phyloP scores from a whole-genome alignment of 1,284 basidiomycete genomes.

The Moesziomyces antarcticus region DNA sequence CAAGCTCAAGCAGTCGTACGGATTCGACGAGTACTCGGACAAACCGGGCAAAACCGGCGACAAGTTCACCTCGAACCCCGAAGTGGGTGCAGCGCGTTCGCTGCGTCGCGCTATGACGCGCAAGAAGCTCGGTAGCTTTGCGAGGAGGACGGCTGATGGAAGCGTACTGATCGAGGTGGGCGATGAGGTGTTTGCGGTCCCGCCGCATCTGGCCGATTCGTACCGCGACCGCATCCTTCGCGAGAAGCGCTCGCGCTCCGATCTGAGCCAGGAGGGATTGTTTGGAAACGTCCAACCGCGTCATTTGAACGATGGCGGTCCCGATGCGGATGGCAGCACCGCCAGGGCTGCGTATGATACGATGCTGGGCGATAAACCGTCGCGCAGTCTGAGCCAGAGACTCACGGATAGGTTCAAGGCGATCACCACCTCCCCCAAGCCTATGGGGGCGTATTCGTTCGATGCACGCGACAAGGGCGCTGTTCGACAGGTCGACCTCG shows the following conservation, averaged over 20 bases:
- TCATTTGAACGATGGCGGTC: slow-evolving; percentile 27
- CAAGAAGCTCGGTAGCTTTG: slow-evolving; percentile 47
- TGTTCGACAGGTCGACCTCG: slow-evolving; percentile 24
- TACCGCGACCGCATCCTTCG: slow-evolving; percentile 38
- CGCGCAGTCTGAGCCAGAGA: slow-evolving; percentile 39
- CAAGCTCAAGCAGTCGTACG: slow-evolving; percentile 20
- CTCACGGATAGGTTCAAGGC: slow-evolving; percentile 27
- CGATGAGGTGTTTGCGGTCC: slow-evolving; percentile 55
- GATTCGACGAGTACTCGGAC: slow-evolving; percentile 12
- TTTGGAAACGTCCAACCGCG: slow-evolving; percentile 21
- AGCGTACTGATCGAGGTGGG: slow-evolving; percentile 55
- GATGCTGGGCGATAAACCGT: slow-evolving; percentile 8
- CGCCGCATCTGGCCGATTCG: slow-evolving; percentile 42
- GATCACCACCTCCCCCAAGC: background rate
- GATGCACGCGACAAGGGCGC: background rate
- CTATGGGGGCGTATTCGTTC: slow-evolving; percentile 25
- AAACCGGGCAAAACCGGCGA: slow-evolving; percentile 6
- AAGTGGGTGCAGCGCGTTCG: slow-evolving; percentile 1
- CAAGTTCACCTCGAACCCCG: slow-evolving; percentile 10
- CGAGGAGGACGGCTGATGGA: slow-evolving; percentile 33
- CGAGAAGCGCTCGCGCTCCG: slow-evolving; percentile 7
- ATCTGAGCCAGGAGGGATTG: slow-evolving; percentile 6
- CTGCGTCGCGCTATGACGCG: slow-evolving; percentile 41
- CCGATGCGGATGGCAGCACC: slow-evolving; percentile 26
- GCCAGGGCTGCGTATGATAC: slow-evolving; percentile 21